Conservation (phyloP, 164 flowering plant genomes). For the Stephania japonica region DNA sequence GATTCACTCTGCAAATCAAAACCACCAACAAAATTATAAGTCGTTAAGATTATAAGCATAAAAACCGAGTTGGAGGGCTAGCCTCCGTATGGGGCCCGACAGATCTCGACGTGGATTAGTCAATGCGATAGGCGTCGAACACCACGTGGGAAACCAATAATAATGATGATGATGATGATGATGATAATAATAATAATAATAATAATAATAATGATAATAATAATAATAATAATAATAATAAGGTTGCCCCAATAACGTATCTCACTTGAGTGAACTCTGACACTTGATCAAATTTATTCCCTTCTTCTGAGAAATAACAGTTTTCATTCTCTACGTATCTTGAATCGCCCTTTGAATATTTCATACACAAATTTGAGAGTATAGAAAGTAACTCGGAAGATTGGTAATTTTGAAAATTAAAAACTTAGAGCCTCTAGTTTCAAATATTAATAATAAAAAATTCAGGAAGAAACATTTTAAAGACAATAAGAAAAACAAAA, state of each 20-base stretch:
- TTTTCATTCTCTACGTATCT: constrained; percentile 23
- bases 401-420: background rate
- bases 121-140: too few species aligned
- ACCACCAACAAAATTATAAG: background rate
- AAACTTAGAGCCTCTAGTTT: background rate
- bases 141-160: too few species aligned
- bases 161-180: too few species aligned
- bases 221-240: background rate
- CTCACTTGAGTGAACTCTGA: constrained; percentile 34
- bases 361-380: background rate
- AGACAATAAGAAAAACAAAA: too few species aligned
- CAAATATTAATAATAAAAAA: too few species aligned
- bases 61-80: too few species aligned
- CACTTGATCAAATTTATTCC: constrained; percentile 22
- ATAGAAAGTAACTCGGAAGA: background rate
- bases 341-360: constrained; percentile 40
- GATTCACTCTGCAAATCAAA: constrained; percentile 44
- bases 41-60: background rate
- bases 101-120: too few species aligned
- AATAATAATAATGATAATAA: too few species aligned
- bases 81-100: too few species aligned
- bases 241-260: background rate
- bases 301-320: constrained; percentile 23
- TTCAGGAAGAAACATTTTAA: background rate
- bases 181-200: too few species aligned